Percentiles rank a stretch among this genome's conserved stretches.
Evolutionary conservation across 768 basidiomycete genomes (phyloP).

Genomic region (Serendipita vermifera): DNA sequence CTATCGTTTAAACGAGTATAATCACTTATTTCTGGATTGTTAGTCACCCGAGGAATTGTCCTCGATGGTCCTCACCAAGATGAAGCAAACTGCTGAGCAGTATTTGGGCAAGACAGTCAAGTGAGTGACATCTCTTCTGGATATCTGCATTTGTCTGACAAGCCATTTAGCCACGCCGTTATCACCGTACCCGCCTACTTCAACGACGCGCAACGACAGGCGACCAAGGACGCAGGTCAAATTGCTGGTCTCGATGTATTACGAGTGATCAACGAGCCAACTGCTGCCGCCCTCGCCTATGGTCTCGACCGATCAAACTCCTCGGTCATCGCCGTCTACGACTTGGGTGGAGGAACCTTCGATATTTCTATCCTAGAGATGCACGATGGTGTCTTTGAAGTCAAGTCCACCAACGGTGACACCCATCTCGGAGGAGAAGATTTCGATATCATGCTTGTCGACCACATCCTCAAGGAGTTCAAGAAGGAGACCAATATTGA

Average conservation of each 20-base stretch:
- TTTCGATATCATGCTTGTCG: constrained; percentile 83
- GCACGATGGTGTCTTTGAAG: constrained; percentile 99
- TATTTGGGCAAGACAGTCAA: constrained; percentile 88
- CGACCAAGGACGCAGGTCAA: constrained; percentile 94
- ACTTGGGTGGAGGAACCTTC: constrained; percentile 96
- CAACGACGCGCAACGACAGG: constrained; percentile 98
- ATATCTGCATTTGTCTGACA: neutral
- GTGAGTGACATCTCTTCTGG: constrained; percentile 37
- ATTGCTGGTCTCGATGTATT: constrained; percentile 96
- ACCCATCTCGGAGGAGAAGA: constrained; percentile 97
- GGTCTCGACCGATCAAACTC: constrained; percentile 79
- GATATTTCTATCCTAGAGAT: constrained; percentile 99
- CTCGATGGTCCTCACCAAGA: constrained; percentile 79
- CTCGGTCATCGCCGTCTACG: constrained; percentile 90
- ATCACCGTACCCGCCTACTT: constrained; percentile 97
- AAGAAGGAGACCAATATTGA: constrained; percentile 83
- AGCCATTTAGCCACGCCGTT: constrained; percentile 1
- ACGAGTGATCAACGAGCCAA: constrained; percentile 98
- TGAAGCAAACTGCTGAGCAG: constrained; percentile 92
- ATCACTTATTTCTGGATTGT: neutral
- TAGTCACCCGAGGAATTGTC: constrained; percentile 79
- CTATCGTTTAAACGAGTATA: constrained; percentile 6
- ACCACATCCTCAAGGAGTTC: constrained; percentile 80
- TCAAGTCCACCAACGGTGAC: constrained; percentile 99
- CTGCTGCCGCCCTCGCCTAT: constrained; percentile 95